Percentiles rank a stretch among this genome's conserved stretches.
phyloP scores from a whole-genome alignment of 768 basidiomycete species.

The Amanita thiersii region DNA sequence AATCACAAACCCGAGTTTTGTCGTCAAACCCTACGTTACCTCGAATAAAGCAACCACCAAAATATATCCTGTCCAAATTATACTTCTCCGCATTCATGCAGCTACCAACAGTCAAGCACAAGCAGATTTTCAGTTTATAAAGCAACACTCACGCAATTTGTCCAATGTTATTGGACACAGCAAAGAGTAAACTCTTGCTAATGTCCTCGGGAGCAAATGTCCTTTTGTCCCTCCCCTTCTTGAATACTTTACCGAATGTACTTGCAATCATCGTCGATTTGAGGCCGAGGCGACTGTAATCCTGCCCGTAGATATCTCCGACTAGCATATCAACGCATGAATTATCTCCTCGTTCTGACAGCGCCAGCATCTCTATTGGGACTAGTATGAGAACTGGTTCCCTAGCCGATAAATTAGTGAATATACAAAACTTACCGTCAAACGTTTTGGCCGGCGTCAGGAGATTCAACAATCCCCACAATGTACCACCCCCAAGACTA shows the following conservation, averaged over 20 bases:
- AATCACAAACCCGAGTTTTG: slow-evolving; percentile 3
- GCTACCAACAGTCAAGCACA: slow-evolving; percentile 29
- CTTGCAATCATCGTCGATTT: slow-evolving; percentile 98
- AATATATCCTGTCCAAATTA: slow-evolving; percentile 92
- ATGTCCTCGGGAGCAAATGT: slow-evolving; percentile 89
- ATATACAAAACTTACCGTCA: slow-evolving; percentile 65
- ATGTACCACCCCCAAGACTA: slow-evolving; percentile 91
- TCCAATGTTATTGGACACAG: slow-evolving; percentile 97
- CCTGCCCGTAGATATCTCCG: slow-evolving; percentile 98
- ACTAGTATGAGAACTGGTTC: slow-evolving; percentile 1
- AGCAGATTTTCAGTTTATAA: not conserved
- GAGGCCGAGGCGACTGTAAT: slow-evolving; percentile 89
- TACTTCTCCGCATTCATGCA: slow-evolving; percentile 99
- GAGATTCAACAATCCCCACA: slow-evolving; percentile 93
- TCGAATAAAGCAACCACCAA: slow-evolving; percentile 98
- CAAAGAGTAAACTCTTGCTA: slow-evolving; percentile 88
- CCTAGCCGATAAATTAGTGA: slow-evolving; percentile 6
- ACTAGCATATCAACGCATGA: slow-evolving; percentile 96
- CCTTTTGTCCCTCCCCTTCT: slow-evolving; percentile 72
- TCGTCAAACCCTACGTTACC: slow-evolving; percentile 37
- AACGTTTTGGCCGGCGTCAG: slow-evolving; percentile 93
- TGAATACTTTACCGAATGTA: slow-evolving; percentile 97
- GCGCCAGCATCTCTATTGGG: slow-evolving; percentile 81
- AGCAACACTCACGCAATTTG: slow-evolving; percentile 87
- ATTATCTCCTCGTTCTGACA: slow-evolving; percentile 94